Conservation (phyloP, 2,329 filamentous ascomycete genomes). For the Simplicillium aogashimaense region DNA sequence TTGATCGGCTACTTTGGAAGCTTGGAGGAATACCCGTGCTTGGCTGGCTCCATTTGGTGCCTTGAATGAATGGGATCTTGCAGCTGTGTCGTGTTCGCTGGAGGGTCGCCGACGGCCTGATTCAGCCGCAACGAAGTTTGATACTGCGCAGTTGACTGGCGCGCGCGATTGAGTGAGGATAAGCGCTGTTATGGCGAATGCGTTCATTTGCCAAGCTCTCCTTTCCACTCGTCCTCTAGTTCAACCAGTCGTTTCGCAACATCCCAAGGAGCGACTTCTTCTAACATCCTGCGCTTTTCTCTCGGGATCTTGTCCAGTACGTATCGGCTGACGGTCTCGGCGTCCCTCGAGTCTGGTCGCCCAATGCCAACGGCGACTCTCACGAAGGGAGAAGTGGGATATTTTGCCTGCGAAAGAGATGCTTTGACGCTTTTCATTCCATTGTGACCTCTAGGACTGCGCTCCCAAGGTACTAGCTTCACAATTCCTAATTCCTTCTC, state of each 20-base stretch:
- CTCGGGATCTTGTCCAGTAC: slow-evolving; percentile 61
- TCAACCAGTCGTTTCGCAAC: slow-evolving; percentile 40
- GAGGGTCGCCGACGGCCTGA: too few species aligned
- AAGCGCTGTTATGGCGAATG: too few species aligned
- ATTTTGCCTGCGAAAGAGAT: slow-evolving; percentile 31
- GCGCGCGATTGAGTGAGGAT: too few species aligned
- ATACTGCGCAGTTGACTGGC: too few species aligned
- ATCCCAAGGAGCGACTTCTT: slow-evolving; percentile 38
- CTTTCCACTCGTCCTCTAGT: slow-evolving; percentile 29
- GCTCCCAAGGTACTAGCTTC: slow-evolving; percentile 49
- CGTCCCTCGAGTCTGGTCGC: slow-evolving; percentile 61
- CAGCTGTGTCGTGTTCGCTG: too few species aligned
- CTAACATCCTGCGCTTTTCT: slow-evolving; percentile 39
- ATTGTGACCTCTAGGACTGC: slow-evolving; percentile 63
- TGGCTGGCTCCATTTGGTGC: too few species aligned
- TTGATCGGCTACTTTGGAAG: too few species aligned
- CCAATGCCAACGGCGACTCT: slow-evolving; percentile 80
- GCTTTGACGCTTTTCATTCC: slow-evolving; percentile 59
- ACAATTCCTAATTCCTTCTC: slow-evolving; percentile 63
- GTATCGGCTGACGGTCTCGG: slow-evolving; percentile 60
- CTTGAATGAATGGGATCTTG: too few species aligned
- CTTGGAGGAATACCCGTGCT: too few species aligned
- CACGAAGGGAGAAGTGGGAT: slow-evolving; percentile 31
- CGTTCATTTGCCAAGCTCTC: slow-evolving; percentile 8
- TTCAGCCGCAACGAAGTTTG: too few species aligned